These are phyloP conservation scores for Fraxinus latifolia DNA, from an alignment of 305 asterid genomes.

Conservation along the genomic window DNA sequence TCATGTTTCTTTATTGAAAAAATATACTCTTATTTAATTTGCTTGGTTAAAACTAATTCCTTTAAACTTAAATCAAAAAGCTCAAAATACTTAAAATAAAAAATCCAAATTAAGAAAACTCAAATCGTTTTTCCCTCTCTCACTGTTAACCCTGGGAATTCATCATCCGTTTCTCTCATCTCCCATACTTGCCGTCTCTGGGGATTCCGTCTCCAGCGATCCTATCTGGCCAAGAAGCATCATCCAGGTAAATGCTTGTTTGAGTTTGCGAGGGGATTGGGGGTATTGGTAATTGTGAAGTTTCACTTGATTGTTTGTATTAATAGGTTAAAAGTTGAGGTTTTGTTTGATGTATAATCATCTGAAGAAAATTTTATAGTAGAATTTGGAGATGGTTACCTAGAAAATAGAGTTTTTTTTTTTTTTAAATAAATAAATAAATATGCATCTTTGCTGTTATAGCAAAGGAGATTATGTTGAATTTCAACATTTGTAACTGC, in stretches of 20 bases:
- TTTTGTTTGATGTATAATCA: background rate
- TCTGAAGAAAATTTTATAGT: background rate
- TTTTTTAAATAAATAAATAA: no score
- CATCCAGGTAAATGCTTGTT: background rate
- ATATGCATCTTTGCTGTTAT: background rate
- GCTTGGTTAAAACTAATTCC: no score
- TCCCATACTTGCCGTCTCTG: background rate
- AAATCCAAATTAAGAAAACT: no score
- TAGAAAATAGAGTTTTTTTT: no score
- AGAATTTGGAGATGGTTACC: background rate
- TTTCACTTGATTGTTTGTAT: background rate
- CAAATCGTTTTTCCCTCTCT: background rate
- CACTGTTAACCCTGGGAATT: background rate
- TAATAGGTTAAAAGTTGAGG: background rate
- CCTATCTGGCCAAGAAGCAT: background rate
- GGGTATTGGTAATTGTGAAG: background rate
- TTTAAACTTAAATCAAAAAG: no score
- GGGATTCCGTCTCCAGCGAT: background rate
- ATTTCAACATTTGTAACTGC: background rate
- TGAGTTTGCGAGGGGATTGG: background rate
- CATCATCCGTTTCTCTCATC: background rate
- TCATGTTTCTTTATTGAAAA: no score
- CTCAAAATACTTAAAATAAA: no score
- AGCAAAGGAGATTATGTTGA: background rate
- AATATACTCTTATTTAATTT: no score